Evolutionary conservation across 2,329 filamentous ascomycete species (phyloP).

Genomic region (Xylariaceae sp.): DNA sequence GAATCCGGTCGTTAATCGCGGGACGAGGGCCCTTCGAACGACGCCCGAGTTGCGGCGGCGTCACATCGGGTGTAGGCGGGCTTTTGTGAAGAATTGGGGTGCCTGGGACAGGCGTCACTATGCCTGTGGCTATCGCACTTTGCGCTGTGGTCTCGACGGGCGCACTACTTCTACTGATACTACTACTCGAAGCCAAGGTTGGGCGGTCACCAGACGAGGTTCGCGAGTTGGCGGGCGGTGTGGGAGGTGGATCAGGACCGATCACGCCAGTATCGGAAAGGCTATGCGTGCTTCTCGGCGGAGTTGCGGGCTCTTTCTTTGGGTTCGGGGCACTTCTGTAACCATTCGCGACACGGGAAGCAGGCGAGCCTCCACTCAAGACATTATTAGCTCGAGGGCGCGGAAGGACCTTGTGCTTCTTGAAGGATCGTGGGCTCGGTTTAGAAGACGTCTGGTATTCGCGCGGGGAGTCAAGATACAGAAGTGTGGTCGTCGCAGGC

Average conservation of each 20-base stretch:
- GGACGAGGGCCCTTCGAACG: conserved; percentile 44
- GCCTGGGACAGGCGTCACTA: conserved; percentile 38
- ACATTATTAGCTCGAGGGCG: conserved; percentile 31
- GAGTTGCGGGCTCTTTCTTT: conserved; percentile 34
- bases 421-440: conserved; percentile 31
- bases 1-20: conserved; percentile 42
- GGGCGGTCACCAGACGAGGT: conserved; percentile 50
- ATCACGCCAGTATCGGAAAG: conserved; percentile 37
- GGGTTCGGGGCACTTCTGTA: conserved; percentile 24
- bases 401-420: conserved; percentile 37
- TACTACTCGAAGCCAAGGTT: conserved; percentile 39
- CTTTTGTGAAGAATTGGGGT: conserved; percentile 62
- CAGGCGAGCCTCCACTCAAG: conserved; percentile 12
- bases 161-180: conserved; percentile 4
- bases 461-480: conserved; percentile 30
- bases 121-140: conserved; percentile 35
- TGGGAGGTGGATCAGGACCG: conserved; percentile 53
- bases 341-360: conserved; percentile 29
- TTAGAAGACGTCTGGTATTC: conserved; percentile 24
- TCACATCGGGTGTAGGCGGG: conserved; percentile 70
- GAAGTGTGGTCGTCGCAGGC: conserved; percentile 23
- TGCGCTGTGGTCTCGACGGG: conserved; percentile 35
- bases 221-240: conserved; percentile 56
- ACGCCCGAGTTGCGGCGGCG: conserved; percentile 53
- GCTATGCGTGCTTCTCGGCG: conserved; percentile 38